phyloP scores from a whole-genome alignment of 2,329 filamentous ascomycete species.

The Beauveria scarabaeidicola region DNA sequence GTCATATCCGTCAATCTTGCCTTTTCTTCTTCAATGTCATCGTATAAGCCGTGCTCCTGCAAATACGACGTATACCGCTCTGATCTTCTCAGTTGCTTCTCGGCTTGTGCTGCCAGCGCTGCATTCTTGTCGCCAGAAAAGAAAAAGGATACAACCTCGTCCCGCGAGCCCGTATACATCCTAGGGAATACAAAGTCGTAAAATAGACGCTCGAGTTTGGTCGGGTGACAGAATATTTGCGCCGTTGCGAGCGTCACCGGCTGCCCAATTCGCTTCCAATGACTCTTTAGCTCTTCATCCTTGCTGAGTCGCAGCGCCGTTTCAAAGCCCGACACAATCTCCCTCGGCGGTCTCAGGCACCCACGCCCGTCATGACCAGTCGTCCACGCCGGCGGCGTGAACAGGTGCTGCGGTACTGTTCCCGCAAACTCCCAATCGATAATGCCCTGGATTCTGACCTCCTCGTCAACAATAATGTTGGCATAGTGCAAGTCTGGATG shows the following conservation, averaged over 20 bases:
- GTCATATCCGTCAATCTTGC: neutral
- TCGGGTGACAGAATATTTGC: neutral
- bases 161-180: neutral
- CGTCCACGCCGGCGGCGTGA: conserved; percentile 15
- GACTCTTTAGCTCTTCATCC: neutral
- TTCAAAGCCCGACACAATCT: neutral
- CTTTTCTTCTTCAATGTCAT: neutral
- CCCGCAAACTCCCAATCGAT: conserved; percentile 20
- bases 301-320: neutral
- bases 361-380: conserved; percentile 9
- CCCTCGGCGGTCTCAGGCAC: neutral
- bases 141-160: neutral
- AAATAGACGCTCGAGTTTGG: neutral
- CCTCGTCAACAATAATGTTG: conserved; percentile 19
- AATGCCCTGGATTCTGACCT: conserved; percentile 17
- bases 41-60: neutral
- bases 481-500: conserved; percentile 14
- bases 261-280: neutral
- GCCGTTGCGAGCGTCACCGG: neutral
- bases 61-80: neutral
- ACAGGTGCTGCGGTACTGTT: conserved; percentile 13
- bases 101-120: neutral
- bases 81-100: neutral
- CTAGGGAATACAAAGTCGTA: neutral
- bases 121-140: neutral